Conservation (phyloP, 2,329 filamentous ascomycete genomes). For the Ophiosphaerella herpotricha region DNA sequence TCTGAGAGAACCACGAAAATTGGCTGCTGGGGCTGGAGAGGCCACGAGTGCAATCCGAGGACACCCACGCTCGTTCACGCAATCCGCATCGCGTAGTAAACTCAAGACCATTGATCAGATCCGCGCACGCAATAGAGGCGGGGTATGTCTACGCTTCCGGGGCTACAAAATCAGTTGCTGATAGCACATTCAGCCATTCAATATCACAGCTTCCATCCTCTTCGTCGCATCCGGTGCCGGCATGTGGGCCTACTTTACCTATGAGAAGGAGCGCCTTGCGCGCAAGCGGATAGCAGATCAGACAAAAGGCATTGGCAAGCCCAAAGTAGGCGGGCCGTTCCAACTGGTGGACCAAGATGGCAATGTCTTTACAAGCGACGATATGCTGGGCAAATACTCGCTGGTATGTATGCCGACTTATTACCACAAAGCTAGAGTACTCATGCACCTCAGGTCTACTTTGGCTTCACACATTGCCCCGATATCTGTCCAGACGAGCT, state of each 20-base stretch:
- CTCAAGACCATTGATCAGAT: constrained; percentile 46
- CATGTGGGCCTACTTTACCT: constrained; percentile 88
- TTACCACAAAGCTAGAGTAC: not conserved
- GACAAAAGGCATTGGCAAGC: constrained; percentile 87
- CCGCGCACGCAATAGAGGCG: constrained; percentile 40
- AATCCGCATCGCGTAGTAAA: constrained; percentile 29
- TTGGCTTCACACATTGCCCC: constrained; percentile 96
- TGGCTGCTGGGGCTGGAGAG: constrained; percentile 1
- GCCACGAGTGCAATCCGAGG: constrained; percentile 6
- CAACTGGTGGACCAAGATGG: constrained; percentile 81
- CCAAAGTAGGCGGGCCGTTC: constrained; percentile 91
- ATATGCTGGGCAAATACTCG: constrained; percentile 85
- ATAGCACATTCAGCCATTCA: constrained; percentile 73
- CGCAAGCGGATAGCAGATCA: constrained; percentile 87
- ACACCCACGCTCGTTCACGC: constrained; percentile 32
- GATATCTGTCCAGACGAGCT: constrained; percentile 99
- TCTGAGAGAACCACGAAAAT: constrained; percentile 14
- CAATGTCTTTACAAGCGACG: constrained; percentile 73
- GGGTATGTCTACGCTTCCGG: constrained; percentile 25
- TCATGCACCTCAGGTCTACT: constrained; percentile 72
- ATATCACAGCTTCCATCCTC: constrained; percentile 84
- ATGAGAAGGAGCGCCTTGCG: constrained; percentile 90
- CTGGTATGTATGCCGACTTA: constrained; percentile 59
- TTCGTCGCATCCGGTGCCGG: constrained; percentile 79
- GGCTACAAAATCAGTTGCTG: constrained; percentile 9